phyloP scores from a whole-genome alignment of 768 basidiomycete species.

The Obba rivulosa region DNA sequence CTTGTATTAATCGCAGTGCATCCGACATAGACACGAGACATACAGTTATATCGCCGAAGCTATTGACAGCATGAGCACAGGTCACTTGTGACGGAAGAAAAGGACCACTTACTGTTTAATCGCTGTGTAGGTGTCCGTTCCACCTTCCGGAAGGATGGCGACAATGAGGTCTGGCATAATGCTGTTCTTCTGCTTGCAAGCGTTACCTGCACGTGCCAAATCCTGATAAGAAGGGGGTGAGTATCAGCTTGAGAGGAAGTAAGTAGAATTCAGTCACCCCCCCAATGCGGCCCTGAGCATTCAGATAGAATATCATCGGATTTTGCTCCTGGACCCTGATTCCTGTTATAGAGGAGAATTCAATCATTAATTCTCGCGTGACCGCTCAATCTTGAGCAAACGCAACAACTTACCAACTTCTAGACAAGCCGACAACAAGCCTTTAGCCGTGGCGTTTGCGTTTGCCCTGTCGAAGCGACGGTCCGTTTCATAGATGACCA shows the following conservation, averaged over 20 bases:
- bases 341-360: slow-evolving; percentile 34
- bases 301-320: slow-evolving; percentile 50
- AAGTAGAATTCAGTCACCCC: slow-evolving; percentile 26
- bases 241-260: background rate
- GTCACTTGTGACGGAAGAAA: slow-evolving; percentile 1
- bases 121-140: slow-evolving; percentile 69
- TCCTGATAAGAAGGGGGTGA: slow-evolving; percentile 26
- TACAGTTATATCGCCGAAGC: slow-evolving; percentile 67
- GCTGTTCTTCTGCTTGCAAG: slow-evolving; percentile 35
- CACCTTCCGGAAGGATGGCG: slow-evolving; percentile 66
- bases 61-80: slow-evolving; percentile 18
- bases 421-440: slow-evolving; percentile 41
- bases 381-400: background rate
- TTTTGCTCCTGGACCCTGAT: slow-evolving; percentile 45
- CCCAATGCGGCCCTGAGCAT: slow-evolving; percentile 50
- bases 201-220: slow-evolving; percentile 46
- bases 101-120: slow-evolving; percentile 63
- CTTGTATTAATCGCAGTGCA: too few species aligned
- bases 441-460: slow-evolving; percentile 49
- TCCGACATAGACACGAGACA: too few species aligned
- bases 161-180: slow-evolving; percentile 53
- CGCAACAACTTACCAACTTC: slow-evolving; percentile 51
- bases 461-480: slow-evolving; percentile 46
- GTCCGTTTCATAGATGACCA: slow-evolving; percentile 63
- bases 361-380: background rate